These are phyloP conservation scores for Saccharomyces cerevisiae DNA, from an alignment of 805 yeast species.

Conservation along the genomic window DNA sequence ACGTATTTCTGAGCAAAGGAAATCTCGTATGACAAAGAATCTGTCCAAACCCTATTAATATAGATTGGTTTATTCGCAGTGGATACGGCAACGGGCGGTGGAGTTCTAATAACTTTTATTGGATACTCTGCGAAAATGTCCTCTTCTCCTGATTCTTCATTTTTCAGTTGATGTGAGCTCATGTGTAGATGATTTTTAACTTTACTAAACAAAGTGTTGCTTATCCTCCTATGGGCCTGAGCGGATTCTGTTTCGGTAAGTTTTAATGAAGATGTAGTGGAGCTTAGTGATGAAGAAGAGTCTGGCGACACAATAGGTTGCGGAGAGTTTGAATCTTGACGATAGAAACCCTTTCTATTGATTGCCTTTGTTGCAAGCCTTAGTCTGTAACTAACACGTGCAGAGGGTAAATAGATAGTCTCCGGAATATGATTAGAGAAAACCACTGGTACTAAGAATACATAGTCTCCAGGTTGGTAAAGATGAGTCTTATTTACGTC, in stretches of 20 bases:
- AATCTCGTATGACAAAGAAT: conserved; percentile 60
- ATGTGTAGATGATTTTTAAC: conserved; percentile 21
- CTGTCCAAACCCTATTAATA: conserved; percentile 71
- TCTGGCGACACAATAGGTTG: background rate
- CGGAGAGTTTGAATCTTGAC: background rate
- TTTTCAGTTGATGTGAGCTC: conserved; percentile 5
- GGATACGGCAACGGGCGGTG: conserved; percentile 34
- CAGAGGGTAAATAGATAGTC: conserved; percentile 34
- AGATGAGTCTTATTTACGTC: background rate
- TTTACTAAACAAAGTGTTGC: conserved; percentile 18
- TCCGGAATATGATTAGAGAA: conserved; percentile 58
- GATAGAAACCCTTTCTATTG: background rate
- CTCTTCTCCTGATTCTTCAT: background rate
- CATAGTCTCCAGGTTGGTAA: conserved; percentile 56
- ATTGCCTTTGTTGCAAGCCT: conserved; percentile 13
- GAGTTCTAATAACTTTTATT: conserved; percentile 34
- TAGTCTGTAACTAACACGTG: conserved; percentile 16
- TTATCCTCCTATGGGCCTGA: conserved; percentile 6
- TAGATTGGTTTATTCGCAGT: conserved; percentile 63
- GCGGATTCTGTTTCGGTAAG: conserved; percentile 10
- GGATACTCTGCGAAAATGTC: conserved; percentile 27
- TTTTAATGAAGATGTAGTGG: background rate
- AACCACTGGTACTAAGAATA: conserved; percentile 53
- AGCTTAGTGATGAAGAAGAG: background rate
- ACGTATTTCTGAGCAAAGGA: conserved; percentile 66